Evolutionary conservation across 129 eudicot genomes (phyloP), one percentile per base, ranked within the genome.

Genomic region (Erigeron canadensis): DNA sequence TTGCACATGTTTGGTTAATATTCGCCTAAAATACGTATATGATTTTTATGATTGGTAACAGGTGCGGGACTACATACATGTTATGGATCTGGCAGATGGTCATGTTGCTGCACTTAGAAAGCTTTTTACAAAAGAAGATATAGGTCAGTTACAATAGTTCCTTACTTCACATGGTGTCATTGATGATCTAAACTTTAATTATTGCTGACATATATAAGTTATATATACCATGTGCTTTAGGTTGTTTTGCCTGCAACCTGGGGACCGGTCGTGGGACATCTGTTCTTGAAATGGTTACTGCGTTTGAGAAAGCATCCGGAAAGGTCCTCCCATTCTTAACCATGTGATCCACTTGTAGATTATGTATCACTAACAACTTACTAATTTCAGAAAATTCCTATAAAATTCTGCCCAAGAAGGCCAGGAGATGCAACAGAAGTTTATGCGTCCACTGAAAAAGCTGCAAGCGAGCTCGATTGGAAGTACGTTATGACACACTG

Each of bases 1-100:
- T 11, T 11, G 12, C 40, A 59, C 42, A 11, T 22, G 2, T 23
- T 59, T 59, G 41, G 64, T 59, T 11, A 5, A 3, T 2, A 5
- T 2, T 13, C 23, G n/a, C 64, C 65, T 13, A 60, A 34, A 60
- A 28, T 18, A 7, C 12, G 16, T 64, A 61, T 47, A 73, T 73
- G 61, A 42, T 51, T 63, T 8, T 40, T 59, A 55, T 42, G 18
- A 19, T 54, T 41, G 59, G 18, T 44, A 13, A 41, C 78, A 94
- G 99, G 83, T 94, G 17, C 78, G 97, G 11, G 99, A 95, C 73
- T 95, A 90, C 82, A 95, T 95, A 82, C 99, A 95, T 76, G 99
- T 95, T 63, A 95, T 95, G 97, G 99, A 95, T 79, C 79, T 95
- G 72, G 97, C 99, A n/a, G 99, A 95, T 79, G 99, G 99, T 60